A percentile compares a stretch with the other conserved stretches of the same genome.
These are phyloP conservation scores for Aspergillus affinis DNA, from an alignment of 495 filamentous ascomycete genomes.

Conservation along the genomic window DNA sequence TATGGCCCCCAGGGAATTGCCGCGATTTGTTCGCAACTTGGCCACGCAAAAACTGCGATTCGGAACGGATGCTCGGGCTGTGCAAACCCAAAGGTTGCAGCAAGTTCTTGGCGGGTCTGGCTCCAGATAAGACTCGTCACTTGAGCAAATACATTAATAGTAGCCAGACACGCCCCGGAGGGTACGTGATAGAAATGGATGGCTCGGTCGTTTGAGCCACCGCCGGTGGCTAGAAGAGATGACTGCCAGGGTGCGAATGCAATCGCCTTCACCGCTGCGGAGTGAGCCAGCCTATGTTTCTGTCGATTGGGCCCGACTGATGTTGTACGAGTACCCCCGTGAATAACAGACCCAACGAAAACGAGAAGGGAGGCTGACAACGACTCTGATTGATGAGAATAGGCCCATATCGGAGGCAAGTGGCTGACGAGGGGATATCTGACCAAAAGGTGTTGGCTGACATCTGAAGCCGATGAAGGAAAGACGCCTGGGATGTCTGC, in stretches of 20 bases:
- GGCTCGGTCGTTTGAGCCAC: conserved; percentile 88
- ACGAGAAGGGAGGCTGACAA: conserved; percentile 27
- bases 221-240: conserved; percentile 84
- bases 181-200: conserved; percentile 94
- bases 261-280: conserved; percentile 93
- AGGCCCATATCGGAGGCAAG: conserved; percentile 32
- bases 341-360: conserved; percentile 29
- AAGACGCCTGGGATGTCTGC: conserved; percentile 20
- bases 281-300: conserved; percentile 73
- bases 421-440: conserved; percentile 27
- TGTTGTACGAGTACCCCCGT: conserved; percentile 30
- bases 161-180: conserved; percentile 82
- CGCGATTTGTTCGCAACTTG: conserved; percentile 83
- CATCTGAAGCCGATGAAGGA: conserved; percentile 19
- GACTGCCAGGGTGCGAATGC: conserved; percentile 96
- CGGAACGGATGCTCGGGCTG: conserved; percentile 88
- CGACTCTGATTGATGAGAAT: conserved; percentile 17
- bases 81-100: conserved; percentile 93
- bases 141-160: conserved; percentile 89
- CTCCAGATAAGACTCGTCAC: conserved; percentile 94
- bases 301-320: conserved; percentile 51
- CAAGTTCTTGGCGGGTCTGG: conserved; percentile 79
- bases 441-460: conserved; percentile 20
- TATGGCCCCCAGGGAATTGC: conserved; percentile 86
- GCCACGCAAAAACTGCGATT: conserved; percentile 95